Evolutionary conservation across 129 eudicot species (phyloP), one percentile per base, ranked within the genome.

Genomic region (Helichrysum umbraculigerum): DNA sequence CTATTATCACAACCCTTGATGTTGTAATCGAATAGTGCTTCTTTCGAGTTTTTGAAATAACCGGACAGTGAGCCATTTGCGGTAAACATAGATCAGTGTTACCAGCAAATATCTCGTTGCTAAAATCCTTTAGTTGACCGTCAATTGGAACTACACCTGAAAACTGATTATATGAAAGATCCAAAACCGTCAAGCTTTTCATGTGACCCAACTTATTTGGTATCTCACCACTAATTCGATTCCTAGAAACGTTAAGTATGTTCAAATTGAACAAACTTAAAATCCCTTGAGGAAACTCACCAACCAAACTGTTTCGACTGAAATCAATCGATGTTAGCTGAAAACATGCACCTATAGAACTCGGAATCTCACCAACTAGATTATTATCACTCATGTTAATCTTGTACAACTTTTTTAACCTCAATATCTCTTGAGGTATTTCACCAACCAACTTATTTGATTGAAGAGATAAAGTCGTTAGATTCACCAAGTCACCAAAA

Each of bases 1-100:
- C 70, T 1, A 70, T 35, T 17, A 85, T 64, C 14, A 91, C 57
- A 15, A 86, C 35, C 71, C 76, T 86, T 0, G 86, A 79, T 9
- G 88, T 68, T 56, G 79, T 47, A 4, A 90, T 28, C 0, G 73
- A 19, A 71, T 33, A 65, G 71, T 57, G 33, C 0, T 71, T 72
- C 39, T 34, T 77, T 50, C 70, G 61, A 20, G 75, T 29, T 20
- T 47, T 20, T 0, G 75, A 58, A 1, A 73, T 64, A 14, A 79
- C 61, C 12, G 91, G 81, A 58, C 97, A 91, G 17, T 54, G 73
- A 20, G 63, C 29, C 47, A n/a, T 51, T 72, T 74, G 79, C 0
- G 93, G 88, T 16, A 70, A 68, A 77, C 98, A 94, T 7, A 94
- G 89, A 69, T 86, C 75, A 0, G 96, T 89, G 81, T 94, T 94